phyloP scores from a whole-genome alignment of 352 stramenopile genomes.

The Globisporangium ultimum region DNA sequence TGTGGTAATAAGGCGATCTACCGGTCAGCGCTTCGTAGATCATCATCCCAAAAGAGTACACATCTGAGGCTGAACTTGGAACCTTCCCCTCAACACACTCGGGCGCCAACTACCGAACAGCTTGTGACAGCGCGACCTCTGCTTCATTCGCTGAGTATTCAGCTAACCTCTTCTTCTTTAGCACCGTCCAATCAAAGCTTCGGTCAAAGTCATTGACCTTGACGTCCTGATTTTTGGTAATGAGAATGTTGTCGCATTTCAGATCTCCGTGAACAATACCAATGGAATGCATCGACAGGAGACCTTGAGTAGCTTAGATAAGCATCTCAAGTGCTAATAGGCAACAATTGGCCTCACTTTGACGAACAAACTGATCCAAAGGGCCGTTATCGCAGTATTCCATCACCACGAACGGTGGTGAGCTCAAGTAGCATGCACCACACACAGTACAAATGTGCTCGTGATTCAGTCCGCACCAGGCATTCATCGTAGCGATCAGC shows the following conservation, averaged over 20 bases:
- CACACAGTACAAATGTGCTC: slow-evolving; percentile 1
- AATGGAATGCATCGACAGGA: slow-evolving; percentile 5
- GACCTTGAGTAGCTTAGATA: not conserved
- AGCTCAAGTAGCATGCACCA: slow-evolving; percentile 3
- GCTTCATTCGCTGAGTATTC: not conserved
- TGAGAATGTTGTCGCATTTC: slow-evolving; percentile 22
- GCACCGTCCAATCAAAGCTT: slow-evolving; percentile 10
- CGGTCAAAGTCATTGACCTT: slow-evolving; percentile 22
- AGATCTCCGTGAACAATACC: slow-evolving; percentile 21
- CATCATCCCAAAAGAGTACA: slow-evolving; percentile 23
- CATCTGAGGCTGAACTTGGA: slow-evolving; percentile 14
- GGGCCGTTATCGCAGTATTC: not conserved
- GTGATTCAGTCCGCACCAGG: not conserved
- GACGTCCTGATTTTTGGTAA: not conserved
- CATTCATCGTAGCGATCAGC: not conserved
- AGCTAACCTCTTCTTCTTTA: slow-evolving; percentile 4
- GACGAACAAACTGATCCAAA: not conserved
- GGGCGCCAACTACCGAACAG: slow-evolving; percentile 10
- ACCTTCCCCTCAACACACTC: slow-evolving; percentile 15
- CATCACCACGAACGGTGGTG: slow-evolving; percentile 4
- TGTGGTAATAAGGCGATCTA: slow-evolving; percentile 8
- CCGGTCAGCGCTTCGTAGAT: slow-evolving; percentile 16
- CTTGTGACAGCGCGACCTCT: slow-evolving; percentile 10
- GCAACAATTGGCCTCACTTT: not conserved
- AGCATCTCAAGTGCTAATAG: not conserved